A percentile compares a stretch with the other conserved stretches of the same genome.
These are phyloP conservation scores for Populus tomentosa DNA, from an alignment of 441 rosid species.

Conservation along the genomic window DNA sequence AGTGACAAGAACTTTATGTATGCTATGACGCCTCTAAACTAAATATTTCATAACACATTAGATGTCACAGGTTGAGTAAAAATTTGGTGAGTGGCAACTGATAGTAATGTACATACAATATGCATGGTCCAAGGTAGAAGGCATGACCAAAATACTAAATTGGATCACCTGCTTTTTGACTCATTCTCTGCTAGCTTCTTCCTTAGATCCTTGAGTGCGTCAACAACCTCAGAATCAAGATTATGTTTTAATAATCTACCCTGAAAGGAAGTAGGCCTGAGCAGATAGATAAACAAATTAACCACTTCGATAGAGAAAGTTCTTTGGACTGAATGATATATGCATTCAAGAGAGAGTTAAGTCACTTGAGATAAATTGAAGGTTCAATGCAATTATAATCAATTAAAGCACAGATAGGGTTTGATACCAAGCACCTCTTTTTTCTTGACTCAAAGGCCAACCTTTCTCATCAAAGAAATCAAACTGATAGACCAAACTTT, in stretches of 20 bases:
- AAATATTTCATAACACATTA: neutral
- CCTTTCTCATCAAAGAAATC: neutral
- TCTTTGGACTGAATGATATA: neutral
- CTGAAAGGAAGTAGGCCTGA: conserved; percentile 69
- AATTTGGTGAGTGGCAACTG: neutral
- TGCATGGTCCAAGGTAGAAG: neutral
- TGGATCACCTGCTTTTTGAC: conserved; percentile 23
- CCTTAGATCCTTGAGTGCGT: conserved; percentile 68
- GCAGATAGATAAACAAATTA: conserved; percentile 2
- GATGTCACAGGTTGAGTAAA: neutral
- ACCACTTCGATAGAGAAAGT: neutral
- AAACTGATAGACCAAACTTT: neutral
- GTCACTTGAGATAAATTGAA: neutral
- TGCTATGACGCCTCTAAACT: neutral
- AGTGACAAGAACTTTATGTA: neutral
- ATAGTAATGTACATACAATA: neutral
- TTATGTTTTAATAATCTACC: conserved; percentile 77
- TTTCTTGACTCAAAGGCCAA: neutral
- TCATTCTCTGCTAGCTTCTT: conserved; percentile 51
- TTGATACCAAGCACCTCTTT: neutral
- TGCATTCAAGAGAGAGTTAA: neutral
- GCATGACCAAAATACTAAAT: neutral
- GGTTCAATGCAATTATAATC: neutral
- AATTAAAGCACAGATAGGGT: neutral
- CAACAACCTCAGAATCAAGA: conserved; percentile 76